These are phyloP conservation scores for Sugiyamaella qingdaonensis DNA, from an alignment of 805 yeast genomes.

Conservation along the genomic window DNA sequence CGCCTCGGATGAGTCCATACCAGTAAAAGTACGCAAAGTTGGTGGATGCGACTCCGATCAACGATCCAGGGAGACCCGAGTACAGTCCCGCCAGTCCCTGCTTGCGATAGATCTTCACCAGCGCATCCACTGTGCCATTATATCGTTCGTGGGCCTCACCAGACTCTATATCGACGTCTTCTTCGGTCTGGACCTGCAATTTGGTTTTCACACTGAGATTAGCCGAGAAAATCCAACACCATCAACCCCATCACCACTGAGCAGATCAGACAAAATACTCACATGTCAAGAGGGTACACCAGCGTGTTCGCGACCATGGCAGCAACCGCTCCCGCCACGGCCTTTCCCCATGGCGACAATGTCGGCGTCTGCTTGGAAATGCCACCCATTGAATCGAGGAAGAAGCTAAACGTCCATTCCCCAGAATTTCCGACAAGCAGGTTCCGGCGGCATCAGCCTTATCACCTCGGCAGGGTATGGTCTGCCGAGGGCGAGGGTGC, in stretches of 20 bases:
- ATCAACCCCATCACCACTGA: background rate
- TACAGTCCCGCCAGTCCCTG: constrained; percentile 69
- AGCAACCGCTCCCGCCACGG: constrained; percentile 78
- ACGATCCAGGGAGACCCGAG: constrained; percentile 63
- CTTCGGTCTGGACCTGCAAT: constrained; percentile 60
- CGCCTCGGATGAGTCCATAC: constrained; percentile 67
- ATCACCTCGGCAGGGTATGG: constrained; percentile 1
- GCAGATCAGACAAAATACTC: constrained; percentile 5
- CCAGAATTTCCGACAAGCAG: background rate
- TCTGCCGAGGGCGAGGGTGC: background rate
- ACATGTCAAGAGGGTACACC: constrained; percentile 75
- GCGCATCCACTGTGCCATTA: constrained; percentile 58
- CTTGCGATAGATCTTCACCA: constrained; percentile 48
- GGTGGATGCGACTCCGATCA: constrained; percentile 69
- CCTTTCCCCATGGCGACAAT: constrained; percentile 65
- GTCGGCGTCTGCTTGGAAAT: constrained; percentile 11
- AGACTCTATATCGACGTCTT: constrained; percentile 7
- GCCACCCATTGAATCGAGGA: constrained; percentile 9
- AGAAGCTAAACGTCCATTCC: background rate
- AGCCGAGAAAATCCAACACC: background rate
- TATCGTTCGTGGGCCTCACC: constrained; percentile 32
- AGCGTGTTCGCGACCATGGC: constrained; percentile 73
- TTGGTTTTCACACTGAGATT: constrained; percentile 52
- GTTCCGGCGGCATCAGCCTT: background rate
- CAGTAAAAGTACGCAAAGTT: constrained; percentile 83